Percentiles rank a stretch among this genome's conserved stretches.
Conservation (phyloP, 352 stramenopile species). For the Globisporangium apiculatum region DNA sequence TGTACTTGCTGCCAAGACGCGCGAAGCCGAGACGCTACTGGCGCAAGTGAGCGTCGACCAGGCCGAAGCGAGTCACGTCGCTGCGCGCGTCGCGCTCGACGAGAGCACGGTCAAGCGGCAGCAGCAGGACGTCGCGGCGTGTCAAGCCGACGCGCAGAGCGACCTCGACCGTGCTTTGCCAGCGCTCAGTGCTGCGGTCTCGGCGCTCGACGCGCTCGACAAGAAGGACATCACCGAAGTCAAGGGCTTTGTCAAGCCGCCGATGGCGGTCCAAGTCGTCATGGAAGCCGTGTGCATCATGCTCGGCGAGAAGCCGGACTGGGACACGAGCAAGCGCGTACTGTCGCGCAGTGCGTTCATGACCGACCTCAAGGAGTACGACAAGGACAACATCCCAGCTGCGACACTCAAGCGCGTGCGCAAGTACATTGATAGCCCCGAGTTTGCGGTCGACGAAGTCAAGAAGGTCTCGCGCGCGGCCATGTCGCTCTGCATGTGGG, state of each 20-base stretch:
- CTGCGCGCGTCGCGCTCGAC: conserved; percentile 43
- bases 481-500: conserved; percentile 87
- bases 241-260: conserved; percentile 81
- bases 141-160: conserved; percentile 63
- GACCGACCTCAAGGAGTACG: conserved; percentile 79
- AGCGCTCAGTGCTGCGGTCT: conserved; percentile 64
- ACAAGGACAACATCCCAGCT: conserved; percentile 70
- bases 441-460: conserved; percentile 78
- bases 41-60: conserved; percentile 59
- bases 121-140: conserved; percentile 47
- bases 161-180: conserved; percentile 71
- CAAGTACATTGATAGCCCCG: conserved; percentile 79
- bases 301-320: conserved; percentile 76
- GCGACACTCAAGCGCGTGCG: conserved; percentile 63
- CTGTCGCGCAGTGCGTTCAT: conserved; percentile 71
- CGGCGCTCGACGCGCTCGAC: conserved; percentile 72
- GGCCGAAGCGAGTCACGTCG: conserved; percentile 36
- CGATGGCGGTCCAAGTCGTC: conserved; percentile 74
- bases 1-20: conserved; percentile 46
- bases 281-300: conserved; percentile 89
- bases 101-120: conserved; percentile 61
- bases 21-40: conserved; percentile 56
- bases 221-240: conserved; percentile 87
- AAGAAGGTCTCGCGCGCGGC: conserved; percentile 76
- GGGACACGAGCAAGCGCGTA: conserved; percentile 79